Percentiles rank a stretch among this genome's conserved stretches.
These are phyloP conservation scores for Heterobasidion irregulare DNA, from an alignment of 1,284 basidiomycete genomes.

Conservation along the genomic window DNA sequence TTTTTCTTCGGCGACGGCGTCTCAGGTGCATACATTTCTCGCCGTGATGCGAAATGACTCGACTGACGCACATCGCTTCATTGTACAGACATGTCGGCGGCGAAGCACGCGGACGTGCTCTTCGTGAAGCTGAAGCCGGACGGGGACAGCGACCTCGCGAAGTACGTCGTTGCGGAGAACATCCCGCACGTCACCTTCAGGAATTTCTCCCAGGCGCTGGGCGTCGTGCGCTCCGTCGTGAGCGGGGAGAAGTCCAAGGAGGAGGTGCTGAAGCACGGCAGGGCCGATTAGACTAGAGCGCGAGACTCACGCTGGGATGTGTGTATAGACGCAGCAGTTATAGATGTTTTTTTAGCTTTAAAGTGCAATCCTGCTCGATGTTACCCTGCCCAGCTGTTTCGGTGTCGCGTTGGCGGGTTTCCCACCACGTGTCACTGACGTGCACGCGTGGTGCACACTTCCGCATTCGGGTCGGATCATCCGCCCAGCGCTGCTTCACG, in stretches of 20 bases:
- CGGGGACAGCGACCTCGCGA: constrained; percentile 80
- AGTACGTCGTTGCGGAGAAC: constrained; percentile 63
- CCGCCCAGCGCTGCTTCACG: no score
- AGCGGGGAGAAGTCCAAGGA: constrained; percentile 39
- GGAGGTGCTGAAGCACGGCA: constrained; percentile 19
- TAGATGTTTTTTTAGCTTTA: no score
- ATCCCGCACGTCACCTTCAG: constrained; percentile 64
- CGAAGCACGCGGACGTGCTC: constrained; percentile 80
- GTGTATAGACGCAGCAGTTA: no score
- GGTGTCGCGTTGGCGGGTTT: no score
- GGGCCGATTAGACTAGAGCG: background rate
- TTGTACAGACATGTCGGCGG: constrained; percentile 76
- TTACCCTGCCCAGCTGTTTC: no score
- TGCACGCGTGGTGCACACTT: no score
- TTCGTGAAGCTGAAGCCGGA: constrained; percentile 81
- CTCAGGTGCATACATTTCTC: constrained; percentile 49
- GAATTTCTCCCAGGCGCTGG: constrained; percentile 55
- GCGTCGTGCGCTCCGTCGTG: constrained; percentile 59
- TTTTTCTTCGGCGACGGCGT: constrained; percentile 97
- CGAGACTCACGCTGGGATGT: no score
- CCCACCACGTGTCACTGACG: no score
- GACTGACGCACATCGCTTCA: background rate
- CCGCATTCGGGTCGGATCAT: no score
- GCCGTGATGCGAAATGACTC: background rate
- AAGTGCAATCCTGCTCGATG: no score